Conservation (phyloP, 352 stramenopile species). For the Plasmopara muralis region DNA sequence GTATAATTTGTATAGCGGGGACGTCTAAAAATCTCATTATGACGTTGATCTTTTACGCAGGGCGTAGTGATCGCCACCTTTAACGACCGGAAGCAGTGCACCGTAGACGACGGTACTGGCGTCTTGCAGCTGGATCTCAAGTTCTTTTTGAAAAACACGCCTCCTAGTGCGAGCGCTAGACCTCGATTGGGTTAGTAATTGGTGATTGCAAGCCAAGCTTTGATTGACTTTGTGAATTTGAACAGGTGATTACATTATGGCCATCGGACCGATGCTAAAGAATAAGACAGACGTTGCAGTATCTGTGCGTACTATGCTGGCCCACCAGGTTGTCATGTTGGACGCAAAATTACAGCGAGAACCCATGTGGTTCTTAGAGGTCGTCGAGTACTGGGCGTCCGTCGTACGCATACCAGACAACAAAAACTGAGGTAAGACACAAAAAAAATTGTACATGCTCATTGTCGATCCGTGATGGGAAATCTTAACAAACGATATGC, state of each 20-base stretch:
- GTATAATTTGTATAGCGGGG: background rate
- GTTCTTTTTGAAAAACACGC: constrained; percentile 57
- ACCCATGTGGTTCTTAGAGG: constrained; percentile 62
- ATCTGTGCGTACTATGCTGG: constrained; percentile 29
- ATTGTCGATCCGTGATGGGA: constrained; percentile 30
- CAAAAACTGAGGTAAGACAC: constrained; percentile 1
- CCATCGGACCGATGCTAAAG: constrained; percentile 61
- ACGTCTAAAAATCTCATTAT: background rate
- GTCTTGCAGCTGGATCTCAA: constrained; percentile 51
- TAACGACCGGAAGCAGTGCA: constrained; percentile 31
- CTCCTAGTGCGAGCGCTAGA: constrained; percentile 32
- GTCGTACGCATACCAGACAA: constrained; percentile 18
- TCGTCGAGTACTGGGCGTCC: constrained; percentile 64
- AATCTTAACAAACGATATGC: constrained; percentile 11
- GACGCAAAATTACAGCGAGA: constrained; percentile 52
- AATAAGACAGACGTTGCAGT: constrained; percentile 12
- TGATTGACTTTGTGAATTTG: constrained; percentile 2
- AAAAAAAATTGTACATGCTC: constrained; percentile 19
- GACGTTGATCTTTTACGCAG: constrained; percentile 14
- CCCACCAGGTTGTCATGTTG: constrained; percentile 57
- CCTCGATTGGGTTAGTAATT: constrained; percentile 31
- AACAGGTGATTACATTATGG: constrained; percentile 67
- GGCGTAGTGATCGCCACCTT: constrained; percentile 46
- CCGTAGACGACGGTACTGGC: constrained; percentile 73
- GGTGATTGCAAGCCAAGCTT: background rate